Conservation (phyloP, 352 stramenopile genomes). For the Globisporangium megalacanthum region DNA sequence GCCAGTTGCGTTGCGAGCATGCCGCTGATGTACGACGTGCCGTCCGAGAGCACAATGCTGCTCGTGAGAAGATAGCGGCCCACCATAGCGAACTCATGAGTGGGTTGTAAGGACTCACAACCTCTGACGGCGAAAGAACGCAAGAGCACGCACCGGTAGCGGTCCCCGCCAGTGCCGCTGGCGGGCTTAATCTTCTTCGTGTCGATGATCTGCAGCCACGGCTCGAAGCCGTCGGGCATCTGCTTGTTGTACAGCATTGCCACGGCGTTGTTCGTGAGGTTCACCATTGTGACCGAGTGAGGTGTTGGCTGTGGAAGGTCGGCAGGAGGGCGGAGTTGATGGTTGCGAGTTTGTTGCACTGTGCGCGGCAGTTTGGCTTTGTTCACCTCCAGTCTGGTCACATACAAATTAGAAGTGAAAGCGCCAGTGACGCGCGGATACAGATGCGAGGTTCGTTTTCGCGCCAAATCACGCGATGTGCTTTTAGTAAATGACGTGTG, state of each 20-base stretch:
- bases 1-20: conserved; percentile 84
- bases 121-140: not conserved
- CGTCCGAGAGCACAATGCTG: conserved; percentile 79
- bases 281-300: conserved; percentile 74
- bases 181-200: conserved; percentile 85
- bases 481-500: too few species aligned
- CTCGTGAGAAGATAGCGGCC: too few species aligned
- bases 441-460: not conserved
- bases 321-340: too few species aligned
- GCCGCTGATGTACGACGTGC: conserved; percentile 75
- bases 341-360: not conserved
- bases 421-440: not conserved
- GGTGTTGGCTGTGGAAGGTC: too few species aligned
- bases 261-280: conserved; percentile 79
- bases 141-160: conserved; percentile 42
- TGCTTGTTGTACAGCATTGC: conserved; percentile 85
- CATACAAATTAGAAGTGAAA: not conserved
- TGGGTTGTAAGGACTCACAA: too few species aligned
- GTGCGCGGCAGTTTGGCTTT: too few species aligned
- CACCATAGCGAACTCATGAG: too few species aligned
- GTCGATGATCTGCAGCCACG: conserved; percentile 85
- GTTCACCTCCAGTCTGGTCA: too few species aligned
- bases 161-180: conserved; percentile 62
- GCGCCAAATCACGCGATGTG: too few species aligned
- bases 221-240: conserved; percentile 79